Evolutionary conservation across 495 filamentous ascomycete genomes (phyloP).

Genomic region (Neurospora terricola): DNA sequence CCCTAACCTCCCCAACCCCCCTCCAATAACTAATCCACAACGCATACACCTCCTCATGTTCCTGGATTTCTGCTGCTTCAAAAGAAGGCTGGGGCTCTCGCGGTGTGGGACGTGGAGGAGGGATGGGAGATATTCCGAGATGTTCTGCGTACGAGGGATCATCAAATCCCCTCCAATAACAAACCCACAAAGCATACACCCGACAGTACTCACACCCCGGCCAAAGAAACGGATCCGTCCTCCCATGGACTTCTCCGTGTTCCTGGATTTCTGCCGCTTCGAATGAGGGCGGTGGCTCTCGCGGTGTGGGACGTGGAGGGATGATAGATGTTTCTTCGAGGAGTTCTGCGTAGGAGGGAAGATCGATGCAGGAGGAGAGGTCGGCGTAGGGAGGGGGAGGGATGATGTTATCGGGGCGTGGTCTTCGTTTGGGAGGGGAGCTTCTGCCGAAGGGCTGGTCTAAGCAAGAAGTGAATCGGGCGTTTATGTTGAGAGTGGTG

Average conservation of each 20-base stretch:
- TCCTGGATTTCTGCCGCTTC: neutral
- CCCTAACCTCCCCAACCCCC: too few relatives aligned
- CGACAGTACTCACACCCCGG: neutral
- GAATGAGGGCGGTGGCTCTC: neutral
- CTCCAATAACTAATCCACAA: neutral
- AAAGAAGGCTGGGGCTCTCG: neutral
- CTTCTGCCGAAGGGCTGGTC: neutral
- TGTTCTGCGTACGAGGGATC: neutral
- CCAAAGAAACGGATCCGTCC: neutral
- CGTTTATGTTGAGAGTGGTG: neutral
- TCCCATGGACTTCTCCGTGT: neutral
- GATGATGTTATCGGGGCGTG: too few relatives aligned
- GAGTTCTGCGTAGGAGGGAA: too few relatives aligned
- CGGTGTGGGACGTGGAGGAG: neutral
- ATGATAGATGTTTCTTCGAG: too few relatives aligned
- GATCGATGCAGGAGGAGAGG: too few relatives aligned
- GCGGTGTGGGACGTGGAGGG: neutral
- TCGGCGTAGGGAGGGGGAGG: too few relatives aligned
- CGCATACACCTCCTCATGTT: neutral
- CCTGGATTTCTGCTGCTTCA: neutral
- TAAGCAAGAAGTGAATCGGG: neutral
- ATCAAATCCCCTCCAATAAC: neutral
- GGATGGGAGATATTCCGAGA: fast-evolving
- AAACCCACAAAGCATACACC: neutral
- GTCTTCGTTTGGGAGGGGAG: too few relatives aligned